Evolutionary conservation across 2,329 filamentous ascomycete species (phyloP).

Genomic region (Cercospora berteroae): DNA sequence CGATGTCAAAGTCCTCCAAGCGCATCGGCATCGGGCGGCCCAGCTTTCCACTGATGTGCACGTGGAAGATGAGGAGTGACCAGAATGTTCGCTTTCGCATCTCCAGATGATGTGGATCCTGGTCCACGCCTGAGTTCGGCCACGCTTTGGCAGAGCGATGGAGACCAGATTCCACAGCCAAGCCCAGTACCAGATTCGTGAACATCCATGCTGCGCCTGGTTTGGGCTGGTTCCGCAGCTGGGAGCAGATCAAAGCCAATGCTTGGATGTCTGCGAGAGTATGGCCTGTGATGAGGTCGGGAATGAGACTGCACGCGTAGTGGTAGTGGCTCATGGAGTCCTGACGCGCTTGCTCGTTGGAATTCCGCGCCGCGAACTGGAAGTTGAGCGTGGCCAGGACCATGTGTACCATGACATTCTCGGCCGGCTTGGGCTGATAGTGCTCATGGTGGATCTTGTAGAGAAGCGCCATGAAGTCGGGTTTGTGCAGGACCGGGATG

Average conservation of each 20-base stretch:
- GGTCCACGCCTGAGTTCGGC: slow-evolving; percentile 51
- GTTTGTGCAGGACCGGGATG: slow-evolving; percentile 73
- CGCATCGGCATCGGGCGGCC: slow-evolving; percentile 74
- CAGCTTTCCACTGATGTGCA: slow-evolving; percentile 71
- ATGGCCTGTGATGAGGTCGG: slow-evolving; percentile 60
- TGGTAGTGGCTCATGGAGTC: slow-evolving; percentile 76
- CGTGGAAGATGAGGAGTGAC: slow-evolving; percentile 64
- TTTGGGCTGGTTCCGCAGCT: slow-evolving; percentile 75
- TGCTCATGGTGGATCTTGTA: slow-evolving; percentile 67
- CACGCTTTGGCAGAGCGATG: slow-evolving; percentile 68
- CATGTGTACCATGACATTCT: slow-evolving; percentile 73
- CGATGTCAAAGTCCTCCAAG: slow-evolving; percentile 73
- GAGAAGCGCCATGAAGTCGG: slow-evolving; percentile 68
- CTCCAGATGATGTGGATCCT: slow-evolving; percentile 65
- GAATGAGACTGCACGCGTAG: slow-evolving; percentile 68
- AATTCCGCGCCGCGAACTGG: slow-evolving; percentile 71
- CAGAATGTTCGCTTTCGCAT: slow-evolving; percentile 78
- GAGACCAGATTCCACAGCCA: slow-evolving; percentile 72
- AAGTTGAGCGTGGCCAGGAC: slow-evolving; percentile 75
- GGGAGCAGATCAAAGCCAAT: slow-evolving; percentile 66
- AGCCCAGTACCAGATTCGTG: slow-evolving; percentile 61
- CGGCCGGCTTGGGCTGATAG: slow-evolving; percentile 61
- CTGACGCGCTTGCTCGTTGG: slow-evolving; percentile 56
- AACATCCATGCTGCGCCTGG: slow-evolving; percentile 72
- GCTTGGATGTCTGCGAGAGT: slow-evolving; percentile 70